Base-by-base conservation (phyloP, 2,329 filamentous ascomycete species). In the Reticulascus tulasneorum region DNA sequence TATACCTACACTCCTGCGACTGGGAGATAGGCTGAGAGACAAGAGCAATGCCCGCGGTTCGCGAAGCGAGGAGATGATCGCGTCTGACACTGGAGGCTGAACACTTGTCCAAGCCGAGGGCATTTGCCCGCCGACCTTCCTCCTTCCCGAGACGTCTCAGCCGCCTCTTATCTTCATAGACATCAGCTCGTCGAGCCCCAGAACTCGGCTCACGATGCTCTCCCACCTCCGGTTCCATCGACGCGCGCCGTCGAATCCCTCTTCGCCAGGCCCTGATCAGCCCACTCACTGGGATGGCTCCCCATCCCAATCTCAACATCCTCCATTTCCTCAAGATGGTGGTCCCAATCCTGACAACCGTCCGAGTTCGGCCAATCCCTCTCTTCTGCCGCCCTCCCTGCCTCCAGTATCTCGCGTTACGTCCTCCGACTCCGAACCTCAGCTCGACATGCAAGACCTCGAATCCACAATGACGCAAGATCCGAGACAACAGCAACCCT, bases 191-290 rank as follows among this genome's bases (percentile, higher is more conserved):
- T 33, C 38, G 25, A 33, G 25, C 29, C 20, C 29, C 7, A 37
- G 13, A 10, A 22, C 17, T 16, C 5, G 9, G 15, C 15, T 35
- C 19, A 23, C 40, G 28, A 74, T 75, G 71, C 62, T 74, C 35
- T 73, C 70, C 46, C 67, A 73, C 56, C 64, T 78, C 30, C 73
- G 74, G 50, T 77, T 79, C 58, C 75, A 78, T 50, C 71, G 75
- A 49, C 71, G 74, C 50, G 73, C 64, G 30, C 66, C 67, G 47
- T 77, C 74, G 37, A 75, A 69, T 59, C 74, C 75, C 42, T 63
- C 68, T 17, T 77, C 75, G 22, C 73, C 75, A 6, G 53, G 65
- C 18, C 63, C 67, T 35, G 73, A 77, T 38, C 68, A 66, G 38
- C 52, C 63, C 17, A 44, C 59, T 8, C 37, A 35, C 32, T 44